A percentile compares a stretch with the other conserved stretches of the same genome.
Evolutionary conservation across 2,329 filamentous ascomycete genomes (phyloP).

Genomic region (Exophiala sp.): DNA sequence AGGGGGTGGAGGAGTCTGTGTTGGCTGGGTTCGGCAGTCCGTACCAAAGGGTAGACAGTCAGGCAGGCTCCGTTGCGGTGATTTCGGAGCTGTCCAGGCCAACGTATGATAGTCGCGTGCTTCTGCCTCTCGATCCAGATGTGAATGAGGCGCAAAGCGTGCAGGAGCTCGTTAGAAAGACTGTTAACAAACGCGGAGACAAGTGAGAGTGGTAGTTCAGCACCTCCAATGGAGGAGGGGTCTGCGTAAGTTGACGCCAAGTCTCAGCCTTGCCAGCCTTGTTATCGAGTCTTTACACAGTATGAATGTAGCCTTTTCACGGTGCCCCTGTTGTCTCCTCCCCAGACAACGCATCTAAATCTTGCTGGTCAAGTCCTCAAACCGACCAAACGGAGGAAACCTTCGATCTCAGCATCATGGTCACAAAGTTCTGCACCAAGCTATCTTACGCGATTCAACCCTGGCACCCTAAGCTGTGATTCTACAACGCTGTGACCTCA

Average conservation of each 20-base stretch:
- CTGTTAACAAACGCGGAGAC: not conserved
- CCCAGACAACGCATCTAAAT: no score
- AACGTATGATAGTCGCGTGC: no score
- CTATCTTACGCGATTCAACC: not conserved
- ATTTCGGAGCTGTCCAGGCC: no score
- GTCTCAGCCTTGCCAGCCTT: not conserved
- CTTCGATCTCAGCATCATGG: no score
- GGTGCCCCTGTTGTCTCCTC: no score
- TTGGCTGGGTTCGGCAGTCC: not conserved
- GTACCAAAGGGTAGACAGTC: not conserved
- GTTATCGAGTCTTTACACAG: no score
- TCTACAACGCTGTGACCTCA: conserved; percentile 16
- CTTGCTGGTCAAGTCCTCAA: not conserved
- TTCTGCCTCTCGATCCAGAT: not conserved
- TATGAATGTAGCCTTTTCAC: no score
- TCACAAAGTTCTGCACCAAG: not conserved
- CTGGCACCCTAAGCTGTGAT: not conserved
- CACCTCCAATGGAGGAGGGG: not conserved
- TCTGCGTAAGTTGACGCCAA: not conserved
- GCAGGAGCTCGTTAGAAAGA: not conserved
- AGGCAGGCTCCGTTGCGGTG: not conserved
- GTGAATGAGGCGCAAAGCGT: not conserved
- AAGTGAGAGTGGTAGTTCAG: not conserved
- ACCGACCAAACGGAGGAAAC: not conserved
- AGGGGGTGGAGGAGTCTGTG: not conserved